phyloP scores from a whole-genome alignment of 768 basidiomycete genomes.

The Termitomyces sp. region DNA sequence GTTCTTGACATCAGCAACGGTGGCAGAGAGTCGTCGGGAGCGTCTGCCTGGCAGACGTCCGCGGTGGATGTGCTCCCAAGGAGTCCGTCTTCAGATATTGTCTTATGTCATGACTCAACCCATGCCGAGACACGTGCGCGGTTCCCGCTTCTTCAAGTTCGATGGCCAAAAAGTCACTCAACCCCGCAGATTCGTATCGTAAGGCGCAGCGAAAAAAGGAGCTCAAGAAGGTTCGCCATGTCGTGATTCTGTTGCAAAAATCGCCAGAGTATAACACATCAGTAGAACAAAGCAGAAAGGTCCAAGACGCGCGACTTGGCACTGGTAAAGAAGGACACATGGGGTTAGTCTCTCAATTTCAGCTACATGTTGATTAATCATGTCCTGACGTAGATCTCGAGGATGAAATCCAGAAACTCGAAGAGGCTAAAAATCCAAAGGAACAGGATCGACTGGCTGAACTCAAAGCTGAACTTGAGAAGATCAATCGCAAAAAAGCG shows the following conservation, averaged over 20 bases:
- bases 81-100: background rate
- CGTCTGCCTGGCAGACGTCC: slow-evolving; percentile 26
- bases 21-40: slow-evolving; percentile 4
- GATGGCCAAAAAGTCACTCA: slow-evolving; percentile 86
- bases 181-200: slow-evolving; percentile 95
- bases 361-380: background rate
- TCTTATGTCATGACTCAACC: slow-evolving; percentile 33
- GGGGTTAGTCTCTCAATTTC: slow-evolving; percentile 39
- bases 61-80: slow-evolving; percentile 20
- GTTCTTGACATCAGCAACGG: slow-evolving; percentile 30
- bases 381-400: slow-evolving; percentile 56
- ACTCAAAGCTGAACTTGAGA: slow-evolving; percentile 73
- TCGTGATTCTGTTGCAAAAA: slow-evolving; percentile 5
- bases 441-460: slow-evolving; percentile 64
- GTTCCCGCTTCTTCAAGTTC: slow-evolving; percentile 10
- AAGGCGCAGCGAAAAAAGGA: slow-evolving; percentile 94
- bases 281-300: slow-evolving; percentile 89
- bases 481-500: slow-evolving; percentile 81
- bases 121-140: slow-evolving; percentile 26
- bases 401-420: slow-evolving; percentile 69
- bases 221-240: slow-evolving; percentile 74
- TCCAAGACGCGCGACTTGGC: slow-evolving; percentile 80
- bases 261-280: slow-evolving; percentile 22
- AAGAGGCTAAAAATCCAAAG: slow-evolving; percentile 35
- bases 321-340: slow-evolving; percentile 92